phyloP scores from a whole-genome alignment of 805 yeast species.

The Metschnikowia kunwiensis region DNA sequence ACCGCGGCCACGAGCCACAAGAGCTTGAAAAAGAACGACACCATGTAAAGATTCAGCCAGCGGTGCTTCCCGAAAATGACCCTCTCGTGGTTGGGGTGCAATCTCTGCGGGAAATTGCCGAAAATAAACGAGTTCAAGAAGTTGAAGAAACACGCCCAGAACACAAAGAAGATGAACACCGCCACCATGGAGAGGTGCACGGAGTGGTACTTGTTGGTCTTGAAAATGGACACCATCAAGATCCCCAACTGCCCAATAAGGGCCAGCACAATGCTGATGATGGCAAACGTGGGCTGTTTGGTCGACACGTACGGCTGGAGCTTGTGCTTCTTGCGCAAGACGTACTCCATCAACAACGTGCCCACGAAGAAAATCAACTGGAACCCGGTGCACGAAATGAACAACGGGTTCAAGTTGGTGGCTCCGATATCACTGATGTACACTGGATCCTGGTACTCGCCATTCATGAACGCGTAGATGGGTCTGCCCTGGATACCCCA shows the following conservation, averaged over 20 bases:
- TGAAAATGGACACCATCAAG: conserved; percentile 68
- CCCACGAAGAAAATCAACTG: conserved; percentile 75
- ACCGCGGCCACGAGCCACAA: conserved; percentile 68
- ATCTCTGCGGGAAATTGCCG: conserved; percentile 35
- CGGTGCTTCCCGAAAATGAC: conserved; percentile 38
- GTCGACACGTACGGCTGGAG: conserved; percentile 50
- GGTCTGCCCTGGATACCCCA: conserved; percentile 87
- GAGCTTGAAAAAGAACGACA: conserved; percentile 52
- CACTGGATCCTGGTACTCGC: conserved; percentile 45
- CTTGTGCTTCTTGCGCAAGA: conserved; percentile 55
- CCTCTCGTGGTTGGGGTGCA: conserved; percentile 38
- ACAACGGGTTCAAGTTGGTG: conserved; percentile 77
- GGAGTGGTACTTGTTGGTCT: conserved; percentile 52
- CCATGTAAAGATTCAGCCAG: conserved; percentile 41
- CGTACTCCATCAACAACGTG: conserved; percentile 59
- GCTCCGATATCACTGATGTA: conserved; percentile 89
- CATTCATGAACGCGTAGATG: conserved; percentile 52
- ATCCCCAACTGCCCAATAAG: conserved; percentile 68
- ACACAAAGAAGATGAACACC: conserved; percentile 66
- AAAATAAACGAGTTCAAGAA: conserved; percentile 37
- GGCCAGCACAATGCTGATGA: conserved; percentile 44
- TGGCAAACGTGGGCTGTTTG: conserved; percentile 43
- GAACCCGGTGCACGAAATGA: conserved; percentile 71
- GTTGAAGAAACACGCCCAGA: conserved; percentile 44
- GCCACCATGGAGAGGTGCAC: conserved; percentile 72